phyloP scores from a whole-genome alignment of 495 filamentous ascomycete genomes.

The Darksidea phi region DNA sequence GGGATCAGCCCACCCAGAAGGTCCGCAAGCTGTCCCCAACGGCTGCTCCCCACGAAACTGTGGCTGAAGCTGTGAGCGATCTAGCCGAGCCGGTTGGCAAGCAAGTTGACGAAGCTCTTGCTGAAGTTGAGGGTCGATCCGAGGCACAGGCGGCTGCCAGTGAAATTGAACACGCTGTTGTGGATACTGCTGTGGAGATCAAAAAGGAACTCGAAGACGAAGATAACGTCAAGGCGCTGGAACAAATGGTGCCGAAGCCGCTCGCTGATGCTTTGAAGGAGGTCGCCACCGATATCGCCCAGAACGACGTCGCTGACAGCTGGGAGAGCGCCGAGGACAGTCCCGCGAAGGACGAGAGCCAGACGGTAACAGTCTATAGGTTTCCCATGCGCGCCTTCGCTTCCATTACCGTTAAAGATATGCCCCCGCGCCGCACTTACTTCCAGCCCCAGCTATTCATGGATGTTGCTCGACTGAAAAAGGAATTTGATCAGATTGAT shows the following conservation, averaged over 20 bases:
- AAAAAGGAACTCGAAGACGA: constrained; percentile 59
- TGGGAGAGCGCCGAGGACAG: constrained; percentile 76
- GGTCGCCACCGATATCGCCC: constrained; percentile 57
- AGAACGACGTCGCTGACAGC: constrained; percentile 56
- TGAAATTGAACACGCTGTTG: constrained; percentile 44
- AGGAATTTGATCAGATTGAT: constrained; percentile 96
- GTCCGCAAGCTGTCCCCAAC: constrained; percentile 37
- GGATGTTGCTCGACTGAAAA: constrained; percentile 89
- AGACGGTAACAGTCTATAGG: constrained; percentile 77
- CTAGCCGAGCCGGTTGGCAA: constrained; percentile 66
- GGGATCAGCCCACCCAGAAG: constrained; percentile 34
- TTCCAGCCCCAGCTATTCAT: constrained; percentile 69
- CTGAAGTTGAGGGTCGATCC: constrained; percentile 49
- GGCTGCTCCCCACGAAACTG: constrained; percentile 52
- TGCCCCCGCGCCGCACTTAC: constrained; percentile 44
- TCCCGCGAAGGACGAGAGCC: constrained; percentile 62
- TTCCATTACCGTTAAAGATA: constrained; percentile 60
- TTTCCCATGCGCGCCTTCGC: constrained; percentile 96
- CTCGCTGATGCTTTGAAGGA: constrained; percentile 58
- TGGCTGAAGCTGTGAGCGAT: constrained; percentile 67
- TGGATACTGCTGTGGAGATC: constrained; percentile 52
- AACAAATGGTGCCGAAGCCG: constrained; percentile 51
- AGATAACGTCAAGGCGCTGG: constrained; percentile 52
- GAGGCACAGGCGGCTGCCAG: constrained; percentile 33
- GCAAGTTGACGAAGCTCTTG: constrained; percentile 65